Conservation (phyloP, 768 basidiomycete species). For the Chalciporus sphaerocephalus region DNA sequence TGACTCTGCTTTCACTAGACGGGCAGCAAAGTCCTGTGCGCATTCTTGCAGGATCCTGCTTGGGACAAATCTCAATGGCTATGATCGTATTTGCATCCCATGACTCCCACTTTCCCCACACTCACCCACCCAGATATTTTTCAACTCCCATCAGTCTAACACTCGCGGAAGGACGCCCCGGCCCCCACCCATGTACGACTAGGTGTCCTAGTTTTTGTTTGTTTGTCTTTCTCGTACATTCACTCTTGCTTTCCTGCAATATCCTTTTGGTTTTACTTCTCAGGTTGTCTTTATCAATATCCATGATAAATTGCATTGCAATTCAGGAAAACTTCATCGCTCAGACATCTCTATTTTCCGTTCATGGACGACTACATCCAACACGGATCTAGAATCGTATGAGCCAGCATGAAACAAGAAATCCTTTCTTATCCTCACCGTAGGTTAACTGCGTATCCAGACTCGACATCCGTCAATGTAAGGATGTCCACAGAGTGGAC, state of each 20-base stretch:
- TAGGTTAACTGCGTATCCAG: slow-evolving; percentile 67
- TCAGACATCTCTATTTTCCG: slow-evolving; percentile 6
- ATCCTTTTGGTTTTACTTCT: not conserved
- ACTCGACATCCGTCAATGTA: slow-evolving; percentile 71
- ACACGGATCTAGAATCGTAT: slow-evolving; percentile 51
- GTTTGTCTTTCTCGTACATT: slow-evolving; percentile 24
- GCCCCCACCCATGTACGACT: slow-evolving; percentile 18
- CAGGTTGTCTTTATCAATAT: slow-evolving; percentile 1
- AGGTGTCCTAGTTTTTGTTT: slow-evolving; percentile 13
- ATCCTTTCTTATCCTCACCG: slow-evolving; percentile 41
- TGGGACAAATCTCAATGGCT: slow-evolving; percentile 85
- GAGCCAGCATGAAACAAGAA: not conserved
- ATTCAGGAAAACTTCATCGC: slow-evolving; percentile 9
- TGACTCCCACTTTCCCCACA: not conserved
- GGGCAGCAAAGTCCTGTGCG: slow-evolving; percentile 93
- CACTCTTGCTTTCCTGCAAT: slow-evolving; percentile 13
- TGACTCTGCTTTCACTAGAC: slow-evolving; percentile 47
- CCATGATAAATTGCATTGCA: slow-evolving; percentile 4
- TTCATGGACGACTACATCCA: slow-evolving; percentile 74
- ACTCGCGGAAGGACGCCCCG: slow-evolving; percentile 6
- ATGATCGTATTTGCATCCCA: slow-evolving; percentile 31
- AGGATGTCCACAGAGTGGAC: slow-evolving; percentile 72
- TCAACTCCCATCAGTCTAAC: slow-evolving; percentile 2
- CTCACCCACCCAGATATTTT: not conserved
- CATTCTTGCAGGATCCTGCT: slow-evolving; percentile 89